Percentiles rank a stretch among this genome's conserved stretches.
These are phyloP conservation scores for Candida smagusa DNA, from an alignment of 1,139 yeast species.

Conservation along the genomic window DNA sequence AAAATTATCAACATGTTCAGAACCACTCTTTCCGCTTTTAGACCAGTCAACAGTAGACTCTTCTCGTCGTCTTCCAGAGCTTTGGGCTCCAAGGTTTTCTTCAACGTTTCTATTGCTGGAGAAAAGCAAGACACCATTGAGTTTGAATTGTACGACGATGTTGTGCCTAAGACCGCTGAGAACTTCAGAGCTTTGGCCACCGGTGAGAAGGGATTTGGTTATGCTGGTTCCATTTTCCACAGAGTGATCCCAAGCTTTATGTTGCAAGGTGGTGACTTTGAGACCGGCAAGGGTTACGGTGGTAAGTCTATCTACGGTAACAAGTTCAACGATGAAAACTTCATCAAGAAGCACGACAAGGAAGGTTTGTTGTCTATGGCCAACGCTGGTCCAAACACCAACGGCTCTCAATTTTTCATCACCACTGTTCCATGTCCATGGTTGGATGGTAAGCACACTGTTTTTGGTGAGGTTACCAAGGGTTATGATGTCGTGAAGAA, in stretches of 20 bases:
- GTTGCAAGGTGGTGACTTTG: slow-evolving; percentile 46
- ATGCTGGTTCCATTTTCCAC: slow-evolving; percentile 66
- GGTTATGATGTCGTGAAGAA: slow-evolving; percentile 38
- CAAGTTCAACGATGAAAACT: slow-evolving; percentile 39
- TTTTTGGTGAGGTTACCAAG: slow-evolving; percentile 41
- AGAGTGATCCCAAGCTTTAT: slow-evolving; percentile 41
- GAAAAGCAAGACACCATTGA: slow-evolving; percentile 29
- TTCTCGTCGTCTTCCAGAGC: slow-evolving; percentile 30
- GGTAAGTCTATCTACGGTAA: slow-evolving; percentile 40
- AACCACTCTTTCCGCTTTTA: slow-evolving; percentile 11
- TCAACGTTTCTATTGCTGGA: slow-evolving; percentile 36
- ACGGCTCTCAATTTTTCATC: slow-evolving; percentile 42
- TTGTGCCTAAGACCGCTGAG: slow-evolving; percentile 96
- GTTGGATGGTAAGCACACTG: slow-evolving; percentile 44
- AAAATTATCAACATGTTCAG: slow-evolving; percentile 10
- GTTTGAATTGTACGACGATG: slow-evolving; percentile 73
- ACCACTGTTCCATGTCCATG: slow-evolving; percentile 44
- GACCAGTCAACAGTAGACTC: slow-evolving; percentile 20
- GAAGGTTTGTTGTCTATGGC: slow-evolving; percentile 43
- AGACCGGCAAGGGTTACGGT: slow-evolving; percentile 40
- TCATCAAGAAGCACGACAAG: slow-evolving; percentile 30
- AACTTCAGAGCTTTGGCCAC: slow-evolving; percentile 97
- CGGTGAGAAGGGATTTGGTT: slow-evolving; percentile 97
- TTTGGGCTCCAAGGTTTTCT: slow-evolving; percentile 34
- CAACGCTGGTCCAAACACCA: slow-evolving; percentile 43